These are phyloP conservation scores for Monosporascus sp. DNA, from an alignment of 2,329 filamentous ascomycete genomes.

Conservation along the genomic window DNA sequence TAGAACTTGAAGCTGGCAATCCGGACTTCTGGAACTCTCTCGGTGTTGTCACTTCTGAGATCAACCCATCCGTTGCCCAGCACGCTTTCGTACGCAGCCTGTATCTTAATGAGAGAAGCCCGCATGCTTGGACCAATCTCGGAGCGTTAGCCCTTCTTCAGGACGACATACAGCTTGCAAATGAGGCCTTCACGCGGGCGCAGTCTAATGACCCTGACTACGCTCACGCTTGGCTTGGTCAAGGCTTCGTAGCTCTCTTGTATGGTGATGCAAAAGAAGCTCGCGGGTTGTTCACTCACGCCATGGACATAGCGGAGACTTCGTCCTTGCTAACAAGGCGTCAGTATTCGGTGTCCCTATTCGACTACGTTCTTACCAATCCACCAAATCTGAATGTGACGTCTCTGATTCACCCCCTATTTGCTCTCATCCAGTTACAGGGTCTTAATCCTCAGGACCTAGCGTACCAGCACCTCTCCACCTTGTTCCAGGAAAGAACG, in stretches of 20 bases:
- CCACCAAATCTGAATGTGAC: conserved; percentile 46
- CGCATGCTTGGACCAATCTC: conserved; percentile 85
- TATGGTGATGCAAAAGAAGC: conserved; percentile 73
- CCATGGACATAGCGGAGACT: conserved; percentile 85
- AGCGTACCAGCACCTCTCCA: conserved; percentile 69
- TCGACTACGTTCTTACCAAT: conserved; percentile 70
- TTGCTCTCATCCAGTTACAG: conserved; percentile 78
- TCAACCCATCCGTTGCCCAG: conserved; percentile 85
- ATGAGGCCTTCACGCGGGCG: conserved; percentile 81
- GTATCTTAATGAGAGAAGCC: conserved; percentile 85
- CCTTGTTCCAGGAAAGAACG: conserved; percentile 77
- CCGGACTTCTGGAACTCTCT: conserved; percentile 96
- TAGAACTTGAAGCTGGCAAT: conserved; percentile 91
- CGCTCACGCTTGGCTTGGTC: conserved; percentile 88
- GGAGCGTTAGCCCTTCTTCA: conserved; percentile 82
- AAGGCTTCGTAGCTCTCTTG: conserved; percentile 77
- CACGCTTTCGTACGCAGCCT: conserved; percentile 89
- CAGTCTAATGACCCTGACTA: conserved; percentile 95
- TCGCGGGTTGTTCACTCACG: conserved; percentile 81
- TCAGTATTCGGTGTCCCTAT: conserved; percentile 75
- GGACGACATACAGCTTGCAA: conserved; percentile 79
- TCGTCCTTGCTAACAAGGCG: conserved; percentile 68
- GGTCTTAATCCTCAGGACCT: conserved; percentile 67
- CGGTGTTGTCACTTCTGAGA: conserved; percentile 79
- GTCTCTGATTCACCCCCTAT: conserved; percentile 78